These are phyloP conservation scores for Fusarium sp. DNA, from an alignment of 2,329 filamentous ascomycete genomes.

Conservation along the genomic window DNA sequence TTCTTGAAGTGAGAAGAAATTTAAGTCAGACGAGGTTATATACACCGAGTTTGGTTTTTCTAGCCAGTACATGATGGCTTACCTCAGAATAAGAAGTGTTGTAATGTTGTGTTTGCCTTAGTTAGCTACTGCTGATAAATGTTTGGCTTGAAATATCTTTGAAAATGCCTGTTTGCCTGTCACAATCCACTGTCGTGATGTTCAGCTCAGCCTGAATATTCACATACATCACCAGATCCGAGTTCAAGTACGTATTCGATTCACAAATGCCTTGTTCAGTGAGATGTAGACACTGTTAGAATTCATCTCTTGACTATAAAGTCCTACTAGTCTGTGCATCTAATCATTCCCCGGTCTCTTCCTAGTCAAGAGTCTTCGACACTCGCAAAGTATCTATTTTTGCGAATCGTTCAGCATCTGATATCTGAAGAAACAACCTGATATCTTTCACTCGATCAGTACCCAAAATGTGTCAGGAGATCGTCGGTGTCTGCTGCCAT, in stretches of 20 bases:
- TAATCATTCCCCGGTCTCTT: neutral
- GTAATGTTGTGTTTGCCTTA: neutral
- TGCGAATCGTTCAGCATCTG: neutral
- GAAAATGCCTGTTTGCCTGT: neutral
- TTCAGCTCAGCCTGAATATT: neutral
- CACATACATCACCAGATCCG: neutral
- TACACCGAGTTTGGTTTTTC: too few species aligned
- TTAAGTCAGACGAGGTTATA: neutral
- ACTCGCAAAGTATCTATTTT: neutral
- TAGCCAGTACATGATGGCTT: neutral
- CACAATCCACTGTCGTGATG: neutral
- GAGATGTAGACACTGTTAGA: neutral
- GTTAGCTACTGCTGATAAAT: neutral
- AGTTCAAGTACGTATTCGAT: neutral
- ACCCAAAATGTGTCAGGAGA: constrained; percentile 18
- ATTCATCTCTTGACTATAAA: neutral
- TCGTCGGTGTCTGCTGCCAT: constrained; percentile 17
- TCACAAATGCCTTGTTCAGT: neutral
- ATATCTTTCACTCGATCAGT: neutral
- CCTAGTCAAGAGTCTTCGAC: neutral
- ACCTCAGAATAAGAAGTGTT: neutral
- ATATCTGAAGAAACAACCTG: neutral
- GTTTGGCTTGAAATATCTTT: neutral
- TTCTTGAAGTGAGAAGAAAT: neutral
- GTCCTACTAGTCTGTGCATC: neutral